Conservation (phyloP, 164 flowering plant genomes). For the Berberis thunbergii region DNA sequence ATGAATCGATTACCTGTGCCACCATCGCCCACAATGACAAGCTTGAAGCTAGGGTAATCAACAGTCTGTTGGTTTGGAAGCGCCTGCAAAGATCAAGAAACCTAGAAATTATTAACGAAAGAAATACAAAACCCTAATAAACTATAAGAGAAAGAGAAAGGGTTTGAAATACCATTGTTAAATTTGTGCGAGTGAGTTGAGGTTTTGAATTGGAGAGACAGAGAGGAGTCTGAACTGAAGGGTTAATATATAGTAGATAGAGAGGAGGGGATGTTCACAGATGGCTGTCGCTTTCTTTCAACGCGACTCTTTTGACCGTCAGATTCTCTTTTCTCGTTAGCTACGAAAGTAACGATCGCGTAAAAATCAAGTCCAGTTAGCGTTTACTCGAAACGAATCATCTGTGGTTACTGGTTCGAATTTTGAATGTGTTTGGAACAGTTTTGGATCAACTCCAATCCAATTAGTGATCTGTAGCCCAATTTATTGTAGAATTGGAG, state of each 20-base stretch:
- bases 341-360: too few species aligned
- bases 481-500: too few species aligned
- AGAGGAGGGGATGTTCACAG: background rate
- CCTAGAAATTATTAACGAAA: background rate
- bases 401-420: too few species aligned
- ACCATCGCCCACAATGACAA: conserved; percentile 17
- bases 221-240: background rate
- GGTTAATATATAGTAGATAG: background rate
- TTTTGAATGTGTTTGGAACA: too few species aligned
- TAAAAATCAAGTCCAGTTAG: too few species aligned
- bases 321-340: background rate
- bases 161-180: conserved; percentile 2
- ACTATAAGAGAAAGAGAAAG: background rate
- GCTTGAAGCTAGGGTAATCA: conserved; percentile 17
- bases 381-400: too few species aligned
- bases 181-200: background rate
- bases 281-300: conserved; percentile 2
- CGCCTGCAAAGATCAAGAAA: conserved; percentile 4
- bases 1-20: conserved; percentile 10
- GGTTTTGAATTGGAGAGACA: background rate
- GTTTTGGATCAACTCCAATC: too few species aligned
- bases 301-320: conserved; percentile 6
- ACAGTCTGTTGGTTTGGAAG: conserved; percentile 11
- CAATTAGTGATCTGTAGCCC: too few species aligned
- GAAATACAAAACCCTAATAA: background rate